Base-by-base conservation (phyloP, 2,329 filamentous ascomycete genomes). In the Penicillium sp. region DNA sequence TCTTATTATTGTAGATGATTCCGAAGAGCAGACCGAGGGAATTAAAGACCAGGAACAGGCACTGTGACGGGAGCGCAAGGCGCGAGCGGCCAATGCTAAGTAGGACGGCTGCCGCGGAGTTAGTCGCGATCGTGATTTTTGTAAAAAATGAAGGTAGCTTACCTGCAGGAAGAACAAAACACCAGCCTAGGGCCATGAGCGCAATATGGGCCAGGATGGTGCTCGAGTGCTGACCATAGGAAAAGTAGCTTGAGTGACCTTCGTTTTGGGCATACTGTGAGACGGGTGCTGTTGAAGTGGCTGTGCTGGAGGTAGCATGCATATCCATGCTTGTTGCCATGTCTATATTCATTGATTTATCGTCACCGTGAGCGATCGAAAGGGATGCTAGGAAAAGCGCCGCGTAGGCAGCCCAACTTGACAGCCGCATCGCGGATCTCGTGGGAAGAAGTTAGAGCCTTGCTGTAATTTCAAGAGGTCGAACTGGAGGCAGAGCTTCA, bases 61-160 rank as follows among this genome's bases (percentile, higher is more conserved):
- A 81, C 68, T 96, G 93, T 1, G 81, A 75, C 1, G 82, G 79
- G 1, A 96, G 79, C 1, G 88, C 88, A 66, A 89, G 87, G 60
- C 88, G 84, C 44, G 93, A 97, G 59, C 85, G 86, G 35, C 89
- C 88, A 61, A 96, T 81, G 55, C 91, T 96, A 62, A 98, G 81
- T 87, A 97, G 90, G 49, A 96, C 87, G 63, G 86, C 91, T 95
- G 39, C 66, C 62, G 52, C 43, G 10, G 7, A 13, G 13, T 16
- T 13, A 13, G 27, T 11, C 27, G 21, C 51, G 16, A 45, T 44
- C 16, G 33, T 29, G 16, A 29, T 3, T 2, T 29, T 29, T 29
- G n/a, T 1, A 19, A 1, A 4, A 10, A 21, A 2, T 14, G 3
- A 1, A 10, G 10, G 9, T 29, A 8, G 19, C 86, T 77, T 80